A percentile compares a stretch with the other conserved stretches of the same genome.
These are phyloP conservation scores for Aquanectria penicillioides DNA, from an alignment of 2,329 filamentous ascomycete species.

Conservation along the genomic window DNA sequence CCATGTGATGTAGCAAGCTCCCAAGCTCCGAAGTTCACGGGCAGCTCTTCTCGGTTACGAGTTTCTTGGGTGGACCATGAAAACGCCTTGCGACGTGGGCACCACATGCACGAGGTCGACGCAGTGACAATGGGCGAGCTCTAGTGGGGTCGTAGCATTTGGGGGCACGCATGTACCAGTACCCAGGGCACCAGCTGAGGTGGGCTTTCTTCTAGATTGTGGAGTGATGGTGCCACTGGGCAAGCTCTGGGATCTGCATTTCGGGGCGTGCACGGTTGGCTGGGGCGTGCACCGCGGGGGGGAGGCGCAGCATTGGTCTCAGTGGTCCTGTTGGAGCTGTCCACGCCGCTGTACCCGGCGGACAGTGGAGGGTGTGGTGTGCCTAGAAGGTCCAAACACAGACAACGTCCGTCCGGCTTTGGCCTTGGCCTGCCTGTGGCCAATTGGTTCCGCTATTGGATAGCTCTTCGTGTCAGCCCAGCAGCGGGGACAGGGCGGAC, in stretches of 20 bases:
- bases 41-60: too few species aligned
- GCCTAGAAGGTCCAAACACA: not conserved
- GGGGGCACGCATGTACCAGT: not conserved
- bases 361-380: too few species aligned
- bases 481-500: not conserved
- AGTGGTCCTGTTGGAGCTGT: not conserved
- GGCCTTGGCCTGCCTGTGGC: too few species aligned
- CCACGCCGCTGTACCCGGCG: too few species aligned
- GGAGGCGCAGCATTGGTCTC: not conserved
- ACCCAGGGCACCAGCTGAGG: too few species aligned
- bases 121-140: not conserved
- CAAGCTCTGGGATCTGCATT: not conserved
- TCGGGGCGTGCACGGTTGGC: not conserved
- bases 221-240: too few species aligned
- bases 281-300: too few species aligned
- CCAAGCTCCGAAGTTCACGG: too few species aligned
- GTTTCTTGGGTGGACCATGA: not conserved
- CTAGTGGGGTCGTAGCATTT: not conserved
- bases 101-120: too few species aligned
- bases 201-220: not conserved
- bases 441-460: not conserved
- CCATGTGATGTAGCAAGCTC: too few species aligned
- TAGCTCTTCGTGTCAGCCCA: not conserved
- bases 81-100: conserved; percentile 14
- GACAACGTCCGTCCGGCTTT: too few species aligned